Evolutionary conservation across 306 rosid species (phyloP).

Genomic region (Alnus rubra): DNA sequence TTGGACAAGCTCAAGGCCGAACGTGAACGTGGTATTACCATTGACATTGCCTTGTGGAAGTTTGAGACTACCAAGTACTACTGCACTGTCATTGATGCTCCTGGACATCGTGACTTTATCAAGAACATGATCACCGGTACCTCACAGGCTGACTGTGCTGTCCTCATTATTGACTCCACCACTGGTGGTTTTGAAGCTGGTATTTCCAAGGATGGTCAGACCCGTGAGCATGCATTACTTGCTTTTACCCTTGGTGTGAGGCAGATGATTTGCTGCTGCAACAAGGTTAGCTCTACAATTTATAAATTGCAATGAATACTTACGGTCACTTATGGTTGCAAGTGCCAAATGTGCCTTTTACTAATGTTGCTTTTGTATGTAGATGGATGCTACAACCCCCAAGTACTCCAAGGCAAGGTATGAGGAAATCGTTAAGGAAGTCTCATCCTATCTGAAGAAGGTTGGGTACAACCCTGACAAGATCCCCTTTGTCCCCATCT

Average conservation of each 20-base stretch:
- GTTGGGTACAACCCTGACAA: conserved; percentile 40
- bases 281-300: conserved; percentile 21
- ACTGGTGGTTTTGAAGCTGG: conserved; percentile 50
- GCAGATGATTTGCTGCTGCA: conserved; percentile 47
- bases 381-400: conserved; percentile 47
- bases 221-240: conserved; percentile 47
- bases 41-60: conserved; percentile 49
- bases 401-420: conserved; percentile 43
- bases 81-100: conserved; percentile 50
- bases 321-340: neutral
- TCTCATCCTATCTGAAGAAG: conserved; percentile 35
- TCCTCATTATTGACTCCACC: conserved; percentile 44
- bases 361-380: neutral
- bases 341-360: no score
- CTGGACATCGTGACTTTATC: conserved; percentile 43
- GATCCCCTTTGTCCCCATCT: conserved; percentile 35
- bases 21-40: conserved; percentile 49
- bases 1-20: conserved; percentile 46
- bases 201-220: conserved; percentile 47
- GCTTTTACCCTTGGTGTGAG: conserved; percentile 50
- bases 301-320: no score
- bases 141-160: conserved; percentile 44
- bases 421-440: conserved; percentile 39
- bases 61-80: conserved; percentile 44
- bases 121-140: conserved; percentile 52